Evolutionary conservation across 1,284 basidiomycete species (phyloP), one percentile per base, ranked within the genome.

Genomic region (Sanguinoderma infundibulare): DNA sequence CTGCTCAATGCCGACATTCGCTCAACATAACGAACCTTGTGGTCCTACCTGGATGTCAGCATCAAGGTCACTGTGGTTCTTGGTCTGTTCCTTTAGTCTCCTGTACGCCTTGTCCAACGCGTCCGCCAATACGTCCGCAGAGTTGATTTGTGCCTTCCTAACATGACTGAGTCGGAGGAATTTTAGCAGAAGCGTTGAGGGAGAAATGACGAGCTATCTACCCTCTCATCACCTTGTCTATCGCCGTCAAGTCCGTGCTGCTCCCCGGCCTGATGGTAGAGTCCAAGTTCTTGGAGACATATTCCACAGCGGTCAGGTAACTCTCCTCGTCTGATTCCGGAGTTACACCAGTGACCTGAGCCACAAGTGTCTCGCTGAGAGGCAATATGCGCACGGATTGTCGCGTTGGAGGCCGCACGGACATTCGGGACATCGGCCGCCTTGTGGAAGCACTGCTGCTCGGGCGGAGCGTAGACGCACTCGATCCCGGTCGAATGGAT

Each of bases 71-170:
- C 75, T 80, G 24, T 80, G 77, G 57, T 79, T 74, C 38, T 78
- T 78, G 2, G 83, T 74, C 28, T 82, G 79, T 12, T 68, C 65
- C 66, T 85, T 88, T 24, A 92, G 75, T 57, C 74, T 77, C 35
- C 70, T 65, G 63, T 84, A 85, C 1, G 81, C 80, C 30, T 75
- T 75, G 57, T 84, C 77, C 7, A 93, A 71, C 0, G 89, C 89
- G 32, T 83, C 78, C 9, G 85, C 87, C 5, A 90, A 78, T 5
- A 68, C 71, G 68, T 91, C 86, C 53, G 83, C 78, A 14, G 83
- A 83, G 61, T 87, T 84, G 58, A 93, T 83, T 35, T 83, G 82
- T n/a, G 89, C 88, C 72, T 92, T 92, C 70, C 87, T 78, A 22
- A 81, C 75, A 71, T 81, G 83, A 14, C 66, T 69, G n/a, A n/a